These are phyloP conservation scores for Podospora tetraspora DNA, from an alignment of 495 filamentous ascomycete species.

Conservation along the genomic window DNA sequence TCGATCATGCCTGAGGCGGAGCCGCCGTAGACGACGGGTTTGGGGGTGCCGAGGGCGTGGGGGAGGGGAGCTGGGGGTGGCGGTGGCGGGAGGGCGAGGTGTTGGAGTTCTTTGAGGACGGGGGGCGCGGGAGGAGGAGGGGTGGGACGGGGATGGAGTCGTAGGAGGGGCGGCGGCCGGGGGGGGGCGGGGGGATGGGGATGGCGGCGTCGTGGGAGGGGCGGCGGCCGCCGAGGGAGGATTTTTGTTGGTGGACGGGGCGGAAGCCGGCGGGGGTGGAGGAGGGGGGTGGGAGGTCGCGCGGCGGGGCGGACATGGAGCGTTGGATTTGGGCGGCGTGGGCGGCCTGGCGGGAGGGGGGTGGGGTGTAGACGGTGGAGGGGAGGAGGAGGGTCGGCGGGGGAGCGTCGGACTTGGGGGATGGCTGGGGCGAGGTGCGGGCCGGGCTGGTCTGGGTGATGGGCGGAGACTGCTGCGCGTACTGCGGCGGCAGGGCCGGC, in stretches of 20 bases:
- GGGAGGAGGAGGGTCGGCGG: slow-evolving; percentile 44
- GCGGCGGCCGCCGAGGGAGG: slow-evolving; percentile 11
- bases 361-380: slow-evolving; percentile 61
- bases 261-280: slow-evolving; percentile 7
- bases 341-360: slow-evolving; percentile 27
- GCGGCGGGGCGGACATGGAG: slow-evolving; percentile 70
- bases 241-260: slow-evolving; percentile 4
- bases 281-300: slow-evolving; percentile 42
- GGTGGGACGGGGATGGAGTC: slow-evolving; percentile 44
- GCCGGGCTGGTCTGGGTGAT: slow-evolving; percentile 12
- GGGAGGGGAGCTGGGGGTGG: slow-evolving; percentile 60
- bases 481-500: slow-evolving; percentile 62
- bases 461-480: slow-evolving; percentile 38
- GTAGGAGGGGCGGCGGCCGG: slow-evolving; percentile 30
- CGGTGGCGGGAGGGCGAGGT: slow-evolving; percentile 64
- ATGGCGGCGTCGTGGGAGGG: slow-evolving; percentile 51
- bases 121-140: slow-evolving; percentile 50
- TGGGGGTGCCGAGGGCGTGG: slow-evolving; percentile 20
- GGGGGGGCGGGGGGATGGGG: slow-evolving; percentile 22
- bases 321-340: slow-evolving; percentile 47
- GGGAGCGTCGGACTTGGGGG: slow-evolving; percentile 13
- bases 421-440: slow-evolving; percentile 19
- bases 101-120: slow-evolving; percentile 77
- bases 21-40: slow-evolving; percentile 34
- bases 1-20: slow-evolving; percentile 60